Conservation (phyloP, 257 asterid genomes). For the Voacanga thouarsii region DNA sequence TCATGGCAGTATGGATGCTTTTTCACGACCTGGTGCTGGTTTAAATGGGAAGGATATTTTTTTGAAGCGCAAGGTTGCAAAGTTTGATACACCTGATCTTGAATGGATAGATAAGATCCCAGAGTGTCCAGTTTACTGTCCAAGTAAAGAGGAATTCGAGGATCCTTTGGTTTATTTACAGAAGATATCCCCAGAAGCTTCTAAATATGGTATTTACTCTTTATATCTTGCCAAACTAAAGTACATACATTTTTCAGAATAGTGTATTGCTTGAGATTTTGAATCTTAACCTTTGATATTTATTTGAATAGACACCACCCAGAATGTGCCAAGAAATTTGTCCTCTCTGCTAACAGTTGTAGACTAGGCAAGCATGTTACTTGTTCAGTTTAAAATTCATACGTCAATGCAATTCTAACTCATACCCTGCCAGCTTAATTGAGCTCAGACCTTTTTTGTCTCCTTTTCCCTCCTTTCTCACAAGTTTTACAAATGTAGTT, state of each 20-base stretch:
- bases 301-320: not conserved
- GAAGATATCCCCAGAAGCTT: conserved; percentile 96
- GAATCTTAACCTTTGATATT: not conserved
- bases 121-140: conserved; percentile 84
- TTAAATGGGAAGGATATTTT: conserved; percentile 53
- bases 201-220: conserved; percentile 64
- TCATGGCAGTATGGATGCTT: conserved; percentile 33
- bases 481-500: not conserved
- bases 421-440: not conserved
- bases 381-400: not conserved
- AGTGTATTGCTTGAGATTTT: not conserved
- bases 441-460: not conserved
- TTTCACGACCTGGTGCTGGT: conserved; percentile 39
- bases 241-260: not conserved
- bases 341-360: not conserved
- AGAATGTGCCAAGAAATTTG: not conserved
- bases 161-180: conserved; percentile 88
- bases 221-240: conserved; percentile 9
- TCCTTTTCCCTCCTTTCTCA: not conserved
- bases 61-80: conserved; percentile 60
- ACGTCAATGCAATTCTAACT: not conserved
- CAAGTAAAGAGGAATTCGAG: conserved; percentile 81
- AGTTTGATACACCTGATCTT: conserved; percentile 64
- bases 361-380: not conserved
- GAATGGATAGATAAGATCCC: conserved; percentile 82